phyloP scores from a whole-genome alignment of 2,329 filamentous ascomycete genomes.

The Cladosporium cucumerinum region DNA sequence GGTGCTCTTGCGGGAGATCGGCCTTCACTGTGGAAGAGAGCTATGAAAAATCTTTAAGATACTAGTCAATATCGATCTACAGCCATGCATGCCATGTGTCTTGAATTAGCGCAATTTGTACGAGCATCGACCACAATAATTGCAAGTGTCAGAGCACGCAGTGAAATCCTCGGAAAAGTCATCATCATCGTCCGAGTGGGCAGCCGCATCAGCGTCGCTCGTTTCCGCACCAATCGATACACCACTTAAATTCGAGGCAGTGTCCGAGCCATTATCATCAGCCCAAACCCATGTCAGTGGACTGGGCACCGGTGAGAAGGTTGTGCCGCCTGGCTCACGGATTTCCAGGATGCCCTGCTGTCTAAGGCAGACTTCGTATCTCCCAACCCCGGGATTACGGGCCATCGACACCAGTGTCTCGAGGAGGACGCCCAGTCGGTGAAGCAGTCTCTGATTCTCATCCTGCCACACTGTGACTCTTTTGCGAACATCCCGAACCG shows the following conservation, averaged over 20 bases:
- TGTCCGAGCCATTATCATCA: neutral
- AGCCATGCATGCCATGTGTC: no score
- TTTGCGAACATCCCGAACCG: slow-evolving; percentile 37
- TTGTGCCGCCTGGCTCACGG: slow-evolving; percentile 19
- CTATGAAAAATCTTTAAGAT: slow-evolving; percentile 9
- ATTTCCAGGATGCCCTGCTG: slow-evolving; percentile 36
- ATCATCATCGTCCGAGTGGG: slow-evolving; percentile 16
- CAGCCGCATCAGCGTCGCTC: neutral
- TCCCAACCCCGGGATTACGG: slow-evolving; percentile 15
- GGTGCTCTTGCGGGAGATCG: neutral
- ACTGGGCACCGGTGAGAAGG: slow-evolving; percentile 3
- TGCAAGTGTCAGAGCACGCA: slow-evolving; percentile 19
- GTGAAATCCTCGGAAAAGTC: slow-evolving; percentile 19
- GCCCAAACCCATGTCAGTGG: slow-evolving; percentile 13
- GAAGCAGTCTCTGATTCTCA: slow-evolving; percentile 34
- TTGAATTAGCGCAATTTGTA: neutral
- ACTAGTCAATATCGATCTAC: no score
- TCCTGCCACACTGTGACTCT: slow-evolving; percentile 44
- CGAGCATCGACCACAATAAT: slow-evolving; percentile 18
- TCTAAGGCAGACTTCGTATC: slow-evolving; percentile 37
- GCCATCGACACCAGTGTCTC: slow-evolving; percentile 32
- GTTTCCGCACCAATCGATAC: neutral
- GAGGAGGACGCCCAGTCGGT: slow-evolving; percentile 31
- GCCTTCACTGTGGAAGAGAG: slow-evolving; percentile 17
- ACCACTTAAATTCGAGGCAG: neutral